Conservation (phyloP, 176 grass and related monocot genomes). For the Dactylis glomerata region DNA sequence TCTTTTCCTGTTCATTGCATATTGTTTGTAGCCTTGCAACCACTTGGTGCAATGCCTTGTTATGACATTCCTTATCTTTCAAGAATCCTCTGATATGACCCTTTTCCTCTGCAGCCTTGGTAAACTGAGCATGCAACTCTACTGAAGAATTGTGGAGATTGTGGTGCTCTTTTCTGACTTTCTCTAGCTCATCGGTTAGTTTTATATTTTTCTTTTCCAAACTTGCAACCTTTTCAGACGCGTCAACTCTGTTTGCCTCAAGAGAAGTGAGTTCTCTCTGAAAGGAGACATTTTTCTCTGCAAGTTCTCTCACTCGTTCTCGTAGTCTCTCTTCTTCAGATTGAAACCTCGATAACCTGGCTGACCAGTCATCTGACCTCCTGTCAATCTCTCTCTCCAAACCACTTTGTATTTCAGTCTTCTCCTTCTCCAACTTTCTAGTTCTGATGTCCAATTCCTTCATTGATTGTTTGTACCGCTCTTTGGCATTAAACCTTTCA, state of each 20-base stretch:
- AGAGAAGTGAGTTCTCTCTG: conserved; percentile 84
- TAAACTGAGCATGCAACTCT: conserved; percentile 53
- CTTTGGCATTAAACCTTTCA: conserved; percentile 64
- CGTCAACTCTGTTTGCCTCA: conserved; percentile 50
- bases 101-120: conserved; percentile 49
- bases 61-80: conserved; percentile 74
- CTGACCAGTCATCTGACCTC: conserved; percentile 71
- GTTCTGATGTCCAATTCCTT: conserved; percentile 47
- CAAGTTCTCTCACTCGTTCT: conserved; percentile 88
- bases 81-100: conserved; percentile 49
- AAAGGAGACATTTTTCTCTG: conserved; percentile 89
- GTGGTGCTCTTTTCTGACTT: conserved; percentile 43
- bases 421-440: conserved; percentile 78
- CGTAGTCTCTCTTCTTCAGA: conserved; percentile 83
- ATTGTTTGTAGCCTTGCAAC: conserved; percentile 64
- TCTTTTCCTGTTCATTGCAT: conserved; percentile 77
- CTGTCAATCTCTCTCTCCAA: conserved; percentile 70
- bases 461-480: conserved; percentile 59
- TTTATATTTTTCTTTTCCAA: conserved; percentile 50
- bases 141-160: conserved; percentile 47
- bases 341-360: conserved; percentile 54
- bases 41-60: conserved; percentile 61
- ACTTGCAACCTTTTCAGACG: conserved; percentile 23
- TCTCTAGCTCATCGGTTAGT: conserved; percentile 45
- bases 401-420: conserved; percentile 50